Percentiles rank a stretch among this genome's conserved stretches.
These are phyloP conservation scores for Phytophthora meadii DNA, from an alignment of 352 stramenopile genomes.

Conservation along the genomic window DNA sequence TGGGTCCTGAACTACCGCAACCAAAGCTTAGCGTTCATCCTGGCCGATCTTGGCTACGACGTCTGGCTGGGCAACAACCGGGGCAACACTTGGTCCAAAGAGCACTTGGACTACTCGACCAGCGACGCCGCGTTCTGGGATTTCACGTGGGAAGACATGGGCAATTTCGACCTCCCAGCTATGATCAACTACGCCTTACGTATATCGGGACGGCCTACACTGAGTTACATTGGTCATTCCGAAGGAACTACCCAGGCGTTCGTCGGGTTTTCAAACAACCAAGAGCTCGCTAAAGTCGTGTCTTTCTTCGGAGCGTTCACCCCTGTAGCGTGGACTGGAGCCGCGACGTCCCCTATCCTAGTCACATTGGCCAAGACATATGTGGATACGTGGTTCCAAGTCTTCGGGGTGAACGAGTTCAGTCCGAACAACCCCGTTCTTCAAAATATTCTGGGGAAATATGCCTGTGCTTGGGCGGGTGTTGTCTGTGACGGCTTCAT, in stretches of 20 bases:
- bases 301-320: conserved; percentile 59
- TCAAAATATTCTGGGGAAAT: conserved; percentile 45
- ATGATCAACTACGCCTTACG: conserved; percentile 53
- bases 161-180: conserved; percentile 51
- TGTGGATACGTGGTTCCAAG: conserved; percentile 45
- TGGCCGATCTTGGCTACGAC: conserved; percentile 59
- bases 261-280: conserved; percentile 53
- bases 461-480: conserved; percentile 46
- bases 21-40: conserved; percentile 57
- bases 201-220: conserved; percentile 29
- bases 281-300: conserved; percentile 57
- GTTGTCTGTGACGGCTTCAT: conserved; percentile 53
- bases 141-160: conserved; percentile 65
- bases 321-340: conserved; percentile 47
- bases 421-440: conserved; percentile 39
- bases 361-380: conserved; percentile 40
- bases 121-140: conserved; percentile 54
- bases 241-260: conserved; percentile 63
- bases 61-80: conserved; percentile 76
- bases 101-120: conserved; percentile 48
- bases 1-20: conserved; percentile 59
- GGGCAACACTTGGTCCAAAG: conserved; percentile 54
- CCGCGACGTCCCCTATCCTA: conserved; percentile 39
- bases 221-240: conserved; percentile 54
- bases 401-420: conserved; percentile 49